Conservation (phyloP, 108 stramenopile genomes). For the Aureococcus anophagefferens region DNA sequence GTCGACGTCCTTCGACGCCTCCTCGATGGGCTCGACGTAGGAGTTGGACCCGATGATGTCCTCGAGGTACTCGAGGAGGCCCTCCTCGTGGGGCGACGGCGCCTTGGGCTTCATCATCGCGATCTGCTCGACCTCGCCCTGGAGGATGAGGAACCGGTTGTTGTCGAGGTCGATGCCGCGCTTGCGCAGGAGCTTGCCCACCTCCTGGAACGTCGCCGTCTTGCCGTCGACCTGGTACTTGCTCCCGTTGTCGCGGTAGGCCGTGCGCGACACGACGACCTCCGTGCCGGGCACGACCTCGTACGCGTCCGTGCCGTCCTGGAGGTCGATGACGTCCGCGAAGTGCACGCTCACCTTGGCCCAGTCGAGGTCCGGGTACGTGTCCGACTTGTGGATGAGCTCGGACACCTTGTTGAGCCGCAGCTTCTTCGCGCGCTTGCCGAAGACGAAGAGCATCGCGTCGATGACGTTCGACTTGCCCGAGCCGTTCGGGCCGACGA, state of each 20-base stretch:
- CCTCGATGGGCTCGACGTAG: constrained; percentile 73
- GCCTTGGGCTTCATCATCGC: constrained; percentile 99
- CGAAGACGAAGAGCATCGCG: constrained; percentile 99
- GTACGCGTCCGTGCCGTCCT: constrained; percentile 69
- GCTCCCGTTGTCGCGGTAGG: constrained; percentile 68
- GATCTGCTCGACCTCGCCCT: constrained; percentile 98
- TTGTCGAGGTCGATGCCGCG: constrained; percentile 95
- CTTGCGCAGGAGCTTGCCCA: constrained; percentile 62
- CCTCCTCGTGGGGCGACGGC: constrained; percentile 82
- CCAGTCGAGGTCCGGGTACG: constrained; percentile 55
- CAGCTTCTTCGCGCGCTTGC: constrained; percentile 93
- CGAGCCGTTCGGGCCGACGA: constrained; percentile 89
- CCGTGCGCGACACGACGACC: constrained; percentile 70
- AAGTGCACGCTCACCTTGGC: constrained; percentile 86
- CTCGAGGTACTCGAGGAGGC: constrained; percentile 94
- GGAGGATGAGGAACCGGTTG: constrained; percentile 95
- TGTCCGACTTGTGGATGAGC: constrained; percentile 78
- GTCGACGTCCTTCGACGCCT: constrained; percentile 71
- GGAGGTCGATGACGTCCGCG: constrained; percentile 76
- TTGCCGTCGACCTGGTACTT: constrained; percentile 83
- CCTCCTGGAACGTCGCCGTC: constrained; percentile 70
- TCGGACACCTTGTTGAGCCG: constrained; percentile 92
- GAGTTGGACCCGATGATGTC: constrained; percentile 96
- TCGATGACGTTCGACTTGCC: constrained; percentile 98
- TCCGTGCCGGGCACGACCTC: constrained; percentile 62